Percentiles rank a stretch among this genome's conserved stretches.
phyloP scores from a whole-genome alignment of 2,329 filamentous ascomycete genomes.

The Helotiales sp. region DNA sequence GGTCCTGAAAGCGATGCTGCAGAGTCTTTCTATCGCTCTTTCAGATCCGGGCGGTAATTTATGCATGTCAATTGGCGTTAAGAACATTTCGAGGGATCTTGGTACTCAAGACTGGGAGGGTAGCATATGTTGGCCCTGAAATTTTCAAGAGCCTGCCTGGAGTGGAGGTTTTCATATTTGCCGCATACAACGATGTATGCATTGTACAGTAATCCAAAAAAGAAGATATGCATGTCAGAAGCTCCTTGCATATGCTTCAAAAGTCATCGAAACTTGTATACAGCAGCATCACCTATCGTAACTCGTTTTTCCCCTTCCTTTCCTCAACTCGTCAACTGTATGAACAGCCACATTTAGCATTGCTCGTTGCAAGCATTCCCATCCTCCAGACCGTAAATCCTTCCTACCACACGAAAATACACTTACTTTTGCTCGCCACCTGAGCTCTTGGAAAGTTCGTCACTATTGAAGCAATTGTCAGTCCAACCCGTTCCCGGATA shows the following conservation, averaged over 20 bases:
- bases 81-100: conserved; percentile 21
- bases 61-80: conserved; percentile 27
- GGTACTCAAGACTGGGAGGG: conserved; percentile 20
- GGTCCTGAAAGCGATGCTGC: conserved; percentile 69
- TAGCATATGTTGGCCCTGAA: conserved; percentile 21
- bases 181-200: conserved; percentile 9
- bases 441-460: conserved; percentile 73
- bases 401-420: conserved; percentile 10
- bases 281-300: conserved; percentile 11
- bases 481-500: neutral
- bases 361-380: conserved; percentile 11
- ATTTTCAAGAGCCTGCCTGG: conserved; percentile 2
- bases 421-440: conserved; percentile 39
- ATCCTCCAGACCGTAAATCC: conserved; percentile 2
- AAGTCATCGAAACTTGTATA: conserved; percentile 19
- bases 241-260: conserved; percentile 5
- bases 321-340: conserved; percentile 14
- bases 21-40: conserved; percentile 90
- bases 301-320: neutral
- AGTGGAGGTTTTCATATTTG: conserved; percentile 5
- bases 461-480: conserved; percentile 47
- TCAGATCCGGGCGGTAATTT: conserved; percentile 68
- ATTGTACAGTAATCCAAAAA: conserved; percentile 20
- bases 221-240: conserved; percentile 7
- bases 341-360: conserved; percentile 24